Percentiles rank a stretch among this genome's conserved stretches.
Conservation (phyloP, 345 rosid genomes). For the Linum lewisii region DNA sequence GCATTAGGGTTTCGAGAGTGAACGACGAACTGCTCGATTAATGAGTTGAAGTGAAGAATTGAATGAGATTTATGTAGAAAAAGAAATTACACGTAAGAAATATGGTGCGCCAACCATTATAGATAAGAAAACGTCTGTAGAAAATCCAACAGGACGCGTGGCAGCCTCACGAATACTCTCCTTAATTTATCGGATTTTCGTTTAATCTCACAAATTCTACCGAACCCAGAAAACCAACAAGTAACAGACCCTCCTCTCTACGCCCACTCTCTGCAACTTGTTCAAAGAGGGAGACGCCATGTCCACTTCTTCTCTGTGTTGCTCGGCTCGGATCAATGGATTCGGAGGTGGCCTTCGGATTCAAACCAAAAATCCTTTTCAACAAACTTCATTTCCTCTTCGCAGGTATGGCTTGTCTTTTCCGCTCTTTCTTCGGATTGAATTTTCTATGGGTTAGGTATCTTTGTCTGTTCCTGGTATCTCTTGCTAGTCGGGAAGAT, state of each 20-base stretch:
- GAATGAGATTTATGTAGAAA: too few species aligned
- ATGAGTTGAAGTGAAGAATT: too few species aligned
- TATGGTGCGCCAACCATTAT: slow-evolving; percentile 36
- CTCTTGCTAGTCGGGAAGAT: neutral
- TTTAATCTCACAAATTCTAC: slow-evolving; percentile 5
- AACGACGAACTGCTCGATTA: too few species aligned
- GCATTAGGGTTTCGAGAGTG: too few species aligned
- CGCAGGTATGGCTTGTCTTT: slow-evolving; percentile 26
- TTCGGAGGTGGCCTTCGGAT: slow-evolving; percentile 36
- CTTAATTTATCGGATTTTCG: slow-evolving; percentile 5
- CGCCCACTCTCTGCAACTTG: slow-evolving; percentile 14
- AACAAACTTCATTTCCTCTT: slow-evolving; percentile 29
- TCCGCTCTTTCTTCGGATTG: neutral
- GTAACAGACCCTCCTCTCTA: slow-evolving; percentile 10
- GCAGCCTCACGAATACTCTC: slow-evolving; percentile 10
- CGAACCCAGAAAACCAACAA: slow-evolving; percentile 8
- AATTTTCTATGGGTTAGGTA: slow-evolving; percentile 7
- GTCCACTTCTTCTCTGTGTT: slow-evolving; percentile 50
- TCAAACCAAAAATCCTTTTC: slow-evolving; percentile 25
- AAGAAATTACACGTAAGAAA: neutral
- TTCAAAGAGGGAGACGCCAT: slow-evolving; percentile 14
- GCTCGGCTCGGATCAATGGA: slow-evolving; percentile 51
- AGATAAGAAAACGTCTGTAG: slow-evolving; percentile 35
- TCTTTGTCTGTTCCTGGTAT: neutral
- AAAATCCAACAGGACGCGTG: slow-evolving; percentile 27